Evolutionary conservation across 768 basidiomycete genomes (phyloP).

Genomic region (Neoboletus subvelutipes): DNA sequence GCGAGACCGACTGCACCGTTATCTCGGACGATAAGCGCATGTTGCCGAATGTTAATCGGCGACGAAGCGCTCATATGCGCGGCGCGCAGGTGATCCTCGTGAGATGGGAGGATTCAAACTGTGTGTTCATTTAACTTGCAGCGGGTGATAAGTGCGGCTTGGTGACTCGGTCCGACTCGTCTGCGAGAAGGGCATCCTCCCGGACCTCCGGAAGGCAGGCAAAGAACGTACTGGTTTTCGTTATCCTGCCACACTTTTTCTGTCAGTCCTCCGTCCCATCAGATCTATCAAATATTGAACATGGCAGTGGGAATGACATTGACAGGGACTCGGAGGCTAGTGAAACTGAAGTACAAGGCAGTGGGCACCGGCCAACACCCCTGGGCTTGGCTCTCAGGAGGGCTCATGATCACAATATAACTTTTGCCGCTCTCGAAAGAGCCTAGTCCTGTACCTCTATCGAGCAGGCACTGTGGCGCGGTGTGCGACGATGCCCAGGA

Average conservation of each 20-base stretch:
- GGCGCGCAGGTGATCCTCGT: conserved; percentile 4
- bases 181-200: not conserved
- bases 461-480: too few relatives aligned
- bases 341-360: too few relatives aligned
- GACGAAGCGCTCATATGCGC: not conserved
- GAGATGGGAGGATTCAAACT: not conserved
- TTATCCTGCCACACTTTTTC: not conserved
- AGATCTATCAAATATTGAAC: too few relatives aligned
- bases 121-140: not conserved
- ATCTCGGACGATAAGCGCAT: not conserved
- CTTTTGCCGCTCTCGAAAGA: too few relatives aligned
- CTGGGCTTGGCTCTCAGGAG: too few relatives aligned
- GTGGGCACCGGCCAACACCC: too few relatives aligned
- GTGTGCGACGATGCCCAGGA: too few relatives aligned
- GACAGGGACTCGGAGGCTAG: too few relatives aligned
- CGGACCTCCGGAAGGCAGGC: not conserved
- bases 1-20: not conserved
- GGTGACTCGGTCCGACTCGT: not conserved
- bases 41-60: not conserved
- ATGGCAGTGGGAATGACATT: too few relatives aligned
- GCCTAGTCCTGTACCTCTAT: too few relatives aligned
- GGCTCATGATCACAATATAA: too few relatives aligned
- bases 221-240: not conserved
- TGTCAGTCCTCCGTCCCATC: too few relatives aligned
- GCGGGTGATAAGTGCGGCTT: not conserved